A percentile compares a stretch with the other conserved stretches of the same genome.
phyloP scores from a whole-genome alignment of 2,329 filamentous ascomycete species.

The Proliferodiscus dingleyae region DNA sequence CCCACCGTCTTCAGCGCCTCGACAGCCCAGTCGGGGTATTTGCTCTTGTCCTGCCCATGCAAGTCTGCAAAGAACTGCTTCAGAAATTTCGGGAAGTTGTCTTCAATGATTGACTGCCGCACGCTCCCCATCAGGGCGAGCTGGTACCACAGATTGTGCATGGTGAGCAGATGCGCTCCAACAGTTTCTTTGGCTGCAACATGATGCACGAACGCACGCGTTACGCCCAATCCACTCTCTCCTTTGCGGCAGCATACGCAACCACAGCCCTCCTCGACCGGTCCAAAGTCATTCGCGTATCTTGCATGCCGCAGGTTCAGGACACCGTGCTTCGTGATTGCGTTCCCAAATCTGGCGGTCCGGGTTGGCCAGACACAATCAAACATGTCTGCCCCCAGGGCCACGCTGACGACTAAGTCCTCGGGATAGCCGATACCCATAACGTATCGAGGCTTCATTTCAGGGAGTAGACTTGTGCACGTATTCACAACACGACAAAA shows the following conservation, averaged over 20 bases:
- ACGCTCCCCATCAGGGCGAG: slow-evolving; percentile 74
- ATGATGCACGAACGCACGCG: slow-evolving; percentile 86
- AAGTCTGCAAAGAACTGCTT: slow-evolving; percentile 71
- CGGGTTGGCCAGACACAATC: slow-evolving; percentile 98
- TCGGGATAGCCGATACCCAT: slow-evolving; percentile 99
- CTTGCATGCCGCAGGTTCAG: slow-evolving; percentile 75
- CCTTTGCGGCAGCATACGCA: slow-evolving; percentile 71
- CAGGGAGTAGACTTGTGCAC: slow-evolving; percentile 79
- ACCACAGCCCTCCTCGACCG: slow-evolving; percentile 76
- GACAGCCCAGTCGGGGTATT: slow-evolving; percentile 81
- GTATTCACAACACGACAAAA: slow-evolving; percentile 87
- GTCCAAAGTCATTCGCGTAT: slow-evolving; percentile 74
- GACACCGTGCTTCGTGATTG: slow-evolving; percentile 75
- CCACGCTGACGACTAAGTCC: slow-evolving; percentile 88
- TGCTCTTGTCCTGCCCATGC: slow-evolving; percentile 57
- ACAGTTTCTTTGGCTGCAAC: slow-evolving; percentile 92
- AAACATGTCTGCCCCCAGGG: slow-evolving; percentile 97
- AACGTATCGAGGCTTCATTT: slow-evolving; percentile 93
- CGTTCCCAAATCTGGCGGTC: slow-evolving; percentile 93
- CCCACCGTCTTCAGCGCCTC: slow-evolving; percentile 73
- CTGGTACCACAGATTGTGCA: slow-evolving; percentile 95
- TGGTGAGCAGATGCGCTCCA: slow-evolving; percentile 76
- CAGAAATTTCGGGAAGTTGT: slow-evolving; percentile 74
- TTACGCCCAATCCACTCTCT: slow-evolving; percentile 73
- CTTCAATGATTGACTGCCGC: slow-evolving; percentile 73